phyloP scores from a whole-genome alignment of 2,329 filamentous ascomycete species.

The Neofusicoccum sp. region DNA sequence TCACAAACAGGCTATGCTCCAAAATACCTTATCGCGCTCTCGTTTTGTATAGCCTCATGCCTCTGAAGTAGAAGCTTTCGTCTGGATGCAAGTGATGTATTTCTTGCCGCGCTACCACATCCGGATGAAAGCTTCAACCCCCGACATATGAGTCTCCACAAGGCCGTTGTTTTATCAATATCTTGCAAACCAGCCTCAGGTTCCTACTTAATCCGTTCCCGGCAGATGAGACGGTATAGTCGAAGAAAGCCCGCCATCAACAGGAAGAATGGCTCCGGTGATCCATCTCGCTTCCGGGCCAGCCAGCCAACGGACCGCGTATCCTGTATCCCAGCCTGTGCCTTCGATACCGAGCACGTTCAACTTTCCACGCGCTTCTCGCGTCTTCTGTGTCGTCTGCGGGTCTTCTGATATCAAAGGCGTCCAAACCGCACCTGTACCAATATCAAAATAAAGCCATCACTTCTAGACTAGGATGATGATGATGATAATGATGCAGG shows the following conservation, averaged over 20 bases:
- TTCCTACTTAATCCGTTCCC: neutral
- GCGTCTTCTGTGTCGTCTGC: conserved; percentile 48
- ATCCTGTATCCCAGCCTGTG: conserved; percentile 54
- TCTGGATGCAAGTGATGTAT: no score
- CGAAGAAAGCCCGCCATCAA: neutral
- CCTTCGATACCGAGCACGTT: conserved; percentile 55
- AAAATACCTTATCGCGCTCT: no score
- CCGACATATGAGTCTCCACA: no score
- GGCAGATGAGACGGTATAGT: neutral
- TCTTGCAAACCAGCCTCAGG: neutral
- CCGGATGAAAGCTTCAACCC: no score
- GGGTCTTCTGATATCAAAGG: conserved; percentile 54
- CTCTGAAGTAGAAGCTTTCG: no score
- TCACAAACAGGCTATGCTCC: no score
- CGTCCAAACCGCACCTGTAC: conserved; percentile 50
- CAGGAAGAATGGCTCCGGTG: conserved; percentile 34
- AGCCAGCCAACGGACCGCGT: conserved; percentile 52
- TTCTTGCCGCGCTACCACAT: no score
- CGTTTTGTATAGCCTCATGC: no score
- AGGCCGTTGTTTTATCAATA: no score
- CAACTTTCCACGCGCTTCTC: conserved; percentile 49
- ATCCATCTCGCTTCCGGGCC: conserved; percentile 54
- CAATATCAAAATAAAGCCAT: neutral
- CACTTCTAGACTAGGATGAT: neutral
- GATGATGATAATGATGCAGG: no score